phyloP scores from a whole-genome alignment of 306 rosid genomes.

The Sechiopsis laciniata region DNA sequence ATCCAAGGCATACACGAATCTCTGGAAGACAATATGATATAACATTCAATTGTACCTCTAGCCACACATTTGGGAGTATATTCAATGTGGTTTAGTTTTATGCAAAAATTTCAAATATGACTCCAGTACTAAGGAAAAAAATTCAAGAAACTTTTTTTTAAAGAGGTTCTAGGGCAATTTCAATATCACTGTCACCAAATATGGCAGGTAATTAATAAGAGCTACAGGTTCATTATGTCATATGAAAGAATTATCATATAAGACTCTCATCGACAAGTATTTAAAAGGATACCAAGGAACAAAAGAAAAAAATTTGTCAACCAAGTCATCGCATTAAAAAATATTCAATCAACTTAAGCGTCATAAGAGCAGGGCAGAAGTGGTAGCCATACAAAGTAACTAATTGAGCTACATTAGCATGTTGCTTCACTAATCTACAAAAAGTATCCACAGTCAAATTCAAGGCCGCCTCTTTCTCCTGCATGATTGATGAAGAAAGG shows the following conservation, averaged over 20 bases:
- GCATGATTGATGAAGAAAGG: constrained; percentile 34
- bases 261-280: neutral
- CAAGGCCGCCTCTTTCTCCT: constrained; percentile 99
- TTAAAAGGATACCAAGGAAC: neutral
- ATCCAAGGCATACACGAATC: constrained; percentile 3
- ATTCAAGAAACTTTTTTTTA: neutral
- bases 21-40: neutral
- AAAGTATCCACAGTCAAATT: constrained; percentile 80
- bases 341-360: constrained; percentile 16
- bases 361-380: constrained; percentile 28
- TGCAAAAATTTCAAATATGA: neutral
- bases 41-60: neutral
- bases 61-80: neutral
- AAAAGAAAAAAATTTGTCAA: neutral
- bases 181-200: constrained; percentile 9
- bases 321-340: constrained; percentile 1
- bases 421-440: constrained; percentile 98
- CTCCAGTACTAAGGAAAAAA: neutral
- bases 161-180: constrained; percentile 1
- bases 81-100: neutral
- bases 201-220: constrained; percentile 8
- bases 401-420: constrained; percentile 80
- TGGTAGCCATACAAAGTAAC: constrained; percentile 66
- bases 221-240: constrained; percentile 6
- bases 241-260: neutral